Percentiles rank a stretch among this genome's conserved stretches.
phyloP scores from a whole-genome alignment of 2,329 filamentous ascomycete species.

The Penicillium hesseltinei region DNA sequence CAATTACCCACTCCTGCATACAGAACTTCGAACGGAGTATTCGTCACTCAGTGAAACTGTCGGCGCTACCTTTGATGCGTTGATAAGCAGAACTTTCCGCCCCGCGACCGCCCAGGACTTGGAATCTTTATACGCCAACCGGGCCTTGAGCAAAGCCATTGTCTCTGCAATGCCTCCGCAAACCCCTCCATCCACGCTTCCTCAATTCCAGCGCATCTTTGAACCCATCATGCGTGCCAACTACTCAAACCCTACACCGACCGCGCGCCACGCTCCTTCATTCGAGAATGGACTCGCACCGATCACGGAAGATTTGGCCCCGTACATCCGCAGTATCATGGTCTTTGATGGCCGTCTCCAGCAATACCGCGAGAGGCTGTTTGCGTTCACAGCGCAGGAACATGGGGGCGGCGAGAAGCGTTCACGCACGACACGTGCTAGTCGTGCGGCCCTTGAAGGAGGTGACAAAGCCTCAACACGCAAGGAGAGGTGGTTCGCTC shows the following conservation, averaged over 20 bases:
- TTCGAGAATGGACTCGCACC: slow-evolving; percentile 70
- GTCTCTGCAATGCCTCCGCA: slow-evolving; percentile 11
- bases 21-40: slow-evolving; percentile 49
- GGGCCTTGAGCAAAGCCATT: slow-evolving; percentile 30
- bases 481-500: slow-evolving; percentile 69
- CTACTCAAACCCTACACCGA: slow-evolving; percentile 32
- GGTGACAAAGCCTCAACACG: slow-evolving; percentile 65
- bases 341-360: slow-evolving; percentile 71
- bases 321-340: slow-evolving; percentile 84
- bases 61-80: slow-evolving; percentile 32
- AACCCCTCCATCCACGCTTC: slow-evolving; percentile 30
- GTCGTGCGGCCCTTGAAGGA: slow-evolving; percentile 74
- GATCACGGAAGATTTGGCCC: slow-evolving; percentile 75
- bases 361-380: slow-evolving; percentile 62
- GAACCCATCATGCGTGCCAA: slow-evolving; percentile 50
- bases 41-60: slow-evolving; percentile 36
- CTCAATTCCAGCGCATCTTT: slow-evolving; percentile 50
- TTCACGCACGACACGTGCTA: slow-evolving; percentile 69
- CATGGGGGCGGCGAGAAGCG: slow-evolving; percentile 52
- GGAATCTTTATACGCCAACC: slow-evolving; percentile 28
- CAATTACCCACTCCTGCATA: slow-evolving; percentile 54
- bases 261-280: slow-evolving; percentile 56
- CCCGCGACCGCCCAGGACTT: slow-evolving; percentile 14
- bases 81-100: slow-evolving; percentile 29
- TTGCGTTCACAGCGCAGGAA: slow-evolving; percentile 59